Conservation (phyloP, 2,329 filamentous ascomycete genomes). For the Aspergillus tamarii region DNA sequence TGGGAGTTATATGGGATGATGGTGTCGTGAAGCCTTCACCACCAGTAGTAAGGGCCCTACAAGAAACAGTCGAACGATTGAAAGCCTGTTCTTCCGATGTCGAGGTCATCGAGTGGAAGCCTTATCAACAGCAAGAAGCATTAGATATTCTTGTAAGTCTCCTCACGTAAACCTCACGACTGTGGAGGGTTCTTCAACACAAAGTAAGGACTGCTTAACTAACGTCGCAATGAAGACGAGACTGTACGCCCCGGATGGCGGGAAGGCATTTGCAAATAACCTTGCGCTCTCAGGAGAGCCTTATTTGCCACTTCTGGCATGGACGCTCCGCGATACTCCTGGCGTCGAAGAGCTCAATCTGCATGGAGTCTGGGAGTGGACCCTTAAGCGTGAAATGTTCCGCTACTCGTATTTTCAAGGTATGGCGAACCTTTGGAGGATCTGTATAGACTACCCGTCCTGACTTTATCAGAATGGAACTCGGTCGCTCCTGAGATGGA, state of each 20-base stretch:
- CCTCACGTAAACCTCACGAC: no score
- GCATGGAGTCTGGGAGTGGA: conserved; percentile 15
- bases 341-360: conserved; percentile 15
- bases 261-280: conserved; percentile 12
- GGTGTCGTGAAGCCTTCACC: conserved; percentile 65
- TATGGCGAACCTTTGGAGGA: neutral
- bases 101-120: conserved; percentile 36
- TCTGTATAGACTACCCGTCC: neutral
- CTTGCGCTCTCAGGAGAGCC: conserved; percentile 5
- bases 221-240: conserved; percentile 4
- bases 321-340: conserved; percentile 10
- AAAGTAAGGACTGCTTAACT: neutral
- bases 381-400: conserved; percentile 14
- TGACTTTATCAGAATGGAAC: conserved; percentile 12
- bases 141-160: conserved; percentile 42
- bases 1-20: conserved; percentile 66
- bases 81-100: conserved; percentile 14
- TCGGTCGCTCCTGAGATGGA: conserved; percentile 42
- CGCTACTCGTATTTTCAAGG: conserved; percentile 14
- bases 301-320: conserved; percentile 3
- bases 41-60: conserved; percentile 62
- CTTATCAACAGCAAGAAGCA: conserved; percentile 54
- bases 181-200: neutral
- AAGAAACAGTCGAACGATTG: conserved; percentile 40
- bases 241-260: conserved; percentile 14